Evolutionary conservation across 306 rosid species (phyloP).

Genomic region (Ochetophila trinervis): DNA sequence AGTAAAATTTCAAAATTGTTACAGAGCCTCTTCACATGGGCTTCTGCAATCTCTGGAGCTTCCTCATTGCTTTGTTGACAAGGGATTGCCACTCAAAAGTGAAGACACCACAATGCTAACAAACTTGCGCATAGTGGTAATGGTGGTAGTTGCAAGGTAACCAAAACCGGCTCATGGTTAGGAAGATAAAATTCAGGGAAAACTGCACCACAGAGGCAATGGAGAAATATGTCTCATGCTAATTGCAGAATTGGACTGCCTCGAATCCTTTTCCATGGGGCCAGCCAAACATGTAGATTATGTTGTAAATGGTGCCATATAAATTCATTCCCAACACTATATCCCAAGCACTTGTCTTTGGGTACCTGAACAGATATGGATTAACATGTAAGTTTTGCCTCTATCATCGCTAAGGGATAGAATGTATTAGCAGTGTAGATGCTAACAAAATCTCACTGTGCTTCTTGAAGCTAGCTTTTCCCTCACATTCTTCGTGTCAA

Average conservation of each 20-base stretch:
- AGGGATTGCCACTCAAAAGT: conserved; percentile 86
- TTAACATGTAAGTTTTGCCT: conserved; percentile 11
- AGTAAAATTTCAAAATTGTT: conserved; percentile 38
- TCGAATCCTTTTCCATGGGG: conserved; percentile 68
- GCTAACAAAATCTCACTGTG: no score
- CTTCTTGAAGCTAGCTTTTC: no score
- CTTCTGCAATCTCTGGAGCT: conserved; percentile 70
- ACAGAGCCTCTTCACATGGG: conserved; percentile 41
- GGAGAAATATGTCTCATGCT: conserved; percentile 84
- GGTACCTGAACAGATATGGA: conserved; percentile 56
- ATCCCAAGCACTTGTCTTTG: conserved; percentile 94
- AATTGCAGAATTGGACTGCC: conserved; percentile 76
- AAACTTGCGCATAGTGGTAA: conserved; percentile 94
- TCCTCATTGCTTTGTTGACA: conserved; percentile 87
- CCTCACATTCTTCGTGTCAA: no score
- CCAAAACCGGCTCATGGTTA: conserved; percentile 91
- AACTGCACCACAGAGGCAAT: conserved; percentile 92
- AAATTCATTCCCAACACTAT: conserved; percentile 97
- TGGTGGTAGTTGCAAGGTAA: conserved; percentile 88
- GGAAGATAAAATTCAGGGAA: conserved; percentile 96
- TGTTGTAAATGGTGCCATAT: conserved; percentile 92
- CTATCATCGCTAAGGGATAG: not conserved
- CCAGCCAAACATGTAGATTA: conserved; percentile 91
- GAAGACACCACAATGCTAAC: conserved; percentile 95
- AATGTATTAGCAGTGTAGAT: no score